phyloP scores from a whole-genome alignment of 495 filamentous ascomycete species.

The Annulohypoxylon stygium region DNA sequence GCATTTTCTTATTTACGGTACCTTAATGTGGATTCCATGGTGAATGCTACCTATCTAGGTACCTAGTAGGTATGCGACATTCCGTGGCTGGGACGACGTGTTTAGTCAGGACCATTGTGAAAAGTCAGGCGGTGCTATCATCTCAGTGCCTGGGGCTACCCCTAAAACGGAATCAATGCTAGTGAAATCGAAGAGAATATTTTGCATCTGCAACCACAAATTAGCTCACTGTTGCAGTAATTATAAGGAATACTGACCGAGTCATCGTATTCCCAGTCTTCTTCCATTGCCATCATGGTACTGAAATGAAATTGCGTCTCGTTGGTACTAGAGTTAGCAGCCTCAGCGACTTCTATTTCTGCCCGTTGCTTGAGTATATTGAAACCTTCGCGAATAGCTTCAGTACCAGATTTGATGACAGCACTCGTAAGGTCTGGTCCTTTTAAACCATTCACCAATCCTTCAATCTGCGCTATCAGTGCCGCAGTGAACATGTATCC shows the following conservation, averaged over 20 bases:
- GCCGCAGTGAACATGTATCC: conserved; percentile 62
- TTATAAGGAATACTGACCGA: conserved; percentile 16
- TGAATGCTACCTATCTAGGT: too few relatives aligned
- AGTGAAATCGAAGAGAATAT: conserved; percentile 38
- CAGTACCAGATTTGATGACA: conserved; percentile 54
- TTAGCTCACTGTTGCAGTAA: conserved; percentile 4
- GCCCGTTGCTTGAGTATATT: conserved; percentile 42
- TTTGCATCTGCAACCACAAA: conserved; percentile 25
- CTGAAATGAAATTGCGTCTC: conserved; percentile 31
- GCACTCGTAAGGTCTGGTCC: conserved; percentile 50
- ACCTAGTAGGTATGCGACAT: too few relatives aligned
- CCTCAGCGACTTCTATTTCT: conserved; percentile 6
- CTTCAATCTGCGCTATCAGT: conserved; percentile 61
- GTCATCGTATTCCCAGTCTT: conserved; percentile 37
- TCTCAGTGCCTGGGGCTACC: conserved; percentile 10
- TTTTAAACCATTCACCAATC: conserved; percentile 53
- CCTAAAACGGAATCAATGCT: conserved; percentile 34
- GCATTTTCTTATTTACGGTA: background rate
- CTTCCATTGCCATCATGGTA: conserved; percentile 36
- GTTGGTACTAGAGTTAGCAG: background rate
- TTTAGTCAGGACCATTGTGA: conserved; percentile 31
- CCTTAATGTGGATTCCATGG: too few relatives aligned
- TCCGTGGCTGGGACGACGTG: background rate
- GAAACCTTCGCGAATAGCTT: conserved; percentile 49
- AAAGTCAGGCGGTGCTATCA: conserved; percentile 25